phyloP scores from a whole-genome alignment of 1,284 basidiomycete species.

The Apiotrichum siamense region DNA sequence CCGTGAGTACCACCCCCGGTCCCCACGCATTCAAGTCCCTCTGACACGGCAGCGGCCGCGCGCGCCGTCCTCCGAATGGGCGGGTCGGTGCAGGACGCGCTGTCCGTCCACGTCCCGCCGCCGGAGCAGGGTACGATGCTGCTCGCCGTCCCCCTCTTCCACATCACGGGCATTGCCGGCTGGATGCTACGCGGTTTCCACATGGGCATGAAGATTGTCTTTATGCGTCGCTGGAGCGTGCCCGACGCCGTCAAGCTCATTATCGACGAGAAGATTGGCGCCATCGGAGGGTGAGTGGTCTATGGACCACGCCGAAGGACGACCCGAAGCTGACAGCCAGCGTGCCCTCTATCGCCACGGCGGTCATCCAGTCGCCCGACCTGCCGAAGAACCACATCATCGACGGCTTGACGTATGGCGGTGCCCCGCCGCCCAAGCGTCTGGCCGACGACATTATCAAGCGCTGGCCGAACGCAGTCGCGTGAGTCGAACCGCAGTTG shows the following conservation, averaged over 20 bases:
- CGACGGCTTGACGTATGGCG: slow-evolving; percentile 39
- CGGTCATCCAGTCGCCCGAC: slow-evolving; percentile 31
- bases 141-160: slow-evolving; percentile 42
- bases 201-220: slow-evolving; percentile 35
- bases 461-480: slow-evolving; percentile 26
- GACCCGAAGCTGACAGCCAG: not conserved
- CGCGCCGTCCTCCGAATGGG: slow-evolving; percentile 24
- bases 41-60: not conserved
- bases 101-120: slow-evolving; percentile 13
- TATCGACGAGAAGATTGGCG: slow-evolving; percentile 25
- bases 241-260: slow-evolving; percentile 31
- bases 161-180: slow-evolving; percentile 41
- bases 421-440: slow-evolving; percentile 37
- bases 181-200: slow-evolving; percentile 38
- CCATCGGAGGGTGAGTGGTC: slow-evolving; percentile 40
- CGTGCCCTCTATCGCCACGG: slow-evolving; percentile 37
- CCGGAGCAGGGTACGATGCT: slow-evolving; percentile 14
- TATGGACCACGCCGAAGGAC: not conserved
- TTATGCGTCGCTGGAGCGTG: slow-evolving; percentile 33
- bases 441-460: slow-evolving; percentile 30
- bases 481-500: not conserved
- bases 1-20: too few species aligned
- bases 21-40: not conserved
- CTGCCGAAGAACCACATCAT: slow-evolving; percentile 26
- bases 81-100: slow-evolving; percentile 4